phyloP scores from a whole-genome alignment of 495 filamentous ascomycete species.

The Evansstolkia leycettana region DNA sequence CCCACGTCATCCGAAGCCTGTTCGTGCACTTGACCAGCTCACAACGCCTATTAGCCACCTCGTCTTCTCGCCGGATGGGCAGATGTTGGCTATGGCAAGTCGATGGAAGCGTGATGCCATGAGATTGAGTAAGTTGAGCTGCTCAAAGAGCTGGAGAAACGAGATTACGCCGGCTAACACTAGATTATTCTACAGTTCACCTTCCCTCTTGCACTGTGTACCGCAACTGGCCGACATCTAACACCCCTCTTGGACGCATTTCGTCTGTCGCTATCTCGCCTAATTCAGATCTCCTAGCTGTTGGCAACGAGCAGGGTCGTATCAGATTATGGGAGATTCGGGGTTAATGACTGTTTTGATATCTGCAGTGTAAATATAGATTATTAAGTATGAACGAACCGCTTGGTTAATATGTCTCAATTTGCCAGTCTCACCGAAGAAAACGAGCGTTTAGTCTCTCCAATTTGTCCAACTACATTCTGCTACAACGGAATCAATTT shows the following conservation, averaged over 20 bases:
- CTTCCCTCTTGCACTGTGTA: constrained; percentile 87
- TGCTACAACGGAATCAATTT: too few relatives aligned
- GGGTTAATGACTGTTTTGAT: constrained; percentile 15
- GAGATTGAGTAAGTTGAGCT: constrained; percentile 41
- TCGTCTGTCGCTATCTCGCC: constrained; percentile 68
- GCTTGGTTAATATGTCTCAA: too few relatives aligned
- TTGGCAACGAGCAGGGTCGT: constrained; percentile 78
- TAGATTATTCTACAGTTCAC: constrained; percentile 46
- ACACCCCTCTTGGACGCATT: constrained; percentile 79
- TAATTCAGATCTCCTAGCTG: constrained; percentile 57
- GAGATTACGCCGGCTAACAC: constrained; percentile 5
- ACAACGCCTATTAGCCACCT: constrained; percentile 69
- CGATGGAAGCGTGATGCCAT: constrained; percentile 79
- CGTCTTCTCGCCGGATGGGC: constrained; percentile 75
- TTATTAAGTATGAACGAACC: too few relatives aligned
- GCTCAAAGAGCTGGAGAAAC: neutral
- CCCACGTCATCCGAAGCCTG: constrained; percentile 54
- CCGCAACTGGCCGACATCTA: constrained; percentile 87
- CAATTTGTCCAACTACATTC: too few relatives aligned
- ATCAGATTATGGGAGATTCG: constrained; percentile 80
- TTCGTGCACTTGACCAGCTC: constrained; percentile 65
- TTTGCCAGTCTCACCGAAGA: too few relatives aligned
- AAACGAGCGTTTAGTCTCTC: too few relatives aligned
- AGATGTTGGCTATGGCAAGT: constrained; percentile 75
- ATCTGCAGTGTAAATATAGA: too few relatives aligned